Base-by-base conservation (phyloP, 2,329 filamentous ascomycete genomes). In the Pseudogymnoascus sp. region DNA sequence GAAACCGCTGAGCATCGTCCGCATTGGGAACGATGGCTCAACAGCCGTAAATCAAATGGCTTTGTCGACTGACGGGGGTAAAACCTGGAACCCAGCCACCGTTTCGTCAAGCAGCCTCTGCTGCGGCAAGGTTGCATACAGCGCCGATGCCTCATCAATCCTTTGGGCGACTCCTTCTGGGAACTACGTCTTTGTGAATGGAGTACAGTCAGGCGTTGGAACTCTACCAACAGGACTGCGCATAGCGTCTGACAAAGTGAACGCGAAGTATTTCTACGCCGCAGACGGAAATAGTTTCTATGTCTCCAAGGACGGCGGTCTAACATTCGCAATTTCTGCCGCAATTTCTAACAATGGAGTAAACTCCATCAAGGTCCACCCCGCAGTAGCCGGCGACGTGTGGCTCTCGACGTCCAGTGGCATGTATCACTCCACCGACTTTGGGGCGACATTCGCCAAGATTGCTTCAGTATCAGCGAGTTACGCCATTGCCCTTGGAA, bases 311-410 rank as follows among this genome's bases (percentile, higher is more conserved):
- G 73, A 85, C 68, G 74, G 72, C 0, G 83, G 77, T 0, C 68
- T 74, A 0, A 79, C 78, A 6, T 85, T 85, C 67, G 68, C 75
- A 3, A 70, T 74, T 6, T 74, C 74, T 0, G 73, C 75, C 0
- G 68, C 75, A 0, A 70, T 82, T 0, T 73, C 74, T n/a, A 77
- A 75, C 2, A 77, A 73, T 1, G 71, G 75, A 16, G 75, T 88
- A 64, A 84, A 84, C 40, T 78, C 80, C 36, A 78, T 89, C 8
- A 82, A 81, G 14, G 78, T 77, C 0, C 79, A 86, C 66, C 84
- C 85, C 0, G 77, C 79, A 5, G 76, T 77, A 10, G 82, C 83
- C 0, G 86, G 87, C 11, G 82, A 86, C 59, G 78, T 90, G 59
- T 83, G 79, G 72, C 82, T 82, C 1, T 83, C 82, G 1, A 84